phyloP scores from a whole-genome alignment of 1,139 yeast species.

The Hyphopichia fennica region DNA sequence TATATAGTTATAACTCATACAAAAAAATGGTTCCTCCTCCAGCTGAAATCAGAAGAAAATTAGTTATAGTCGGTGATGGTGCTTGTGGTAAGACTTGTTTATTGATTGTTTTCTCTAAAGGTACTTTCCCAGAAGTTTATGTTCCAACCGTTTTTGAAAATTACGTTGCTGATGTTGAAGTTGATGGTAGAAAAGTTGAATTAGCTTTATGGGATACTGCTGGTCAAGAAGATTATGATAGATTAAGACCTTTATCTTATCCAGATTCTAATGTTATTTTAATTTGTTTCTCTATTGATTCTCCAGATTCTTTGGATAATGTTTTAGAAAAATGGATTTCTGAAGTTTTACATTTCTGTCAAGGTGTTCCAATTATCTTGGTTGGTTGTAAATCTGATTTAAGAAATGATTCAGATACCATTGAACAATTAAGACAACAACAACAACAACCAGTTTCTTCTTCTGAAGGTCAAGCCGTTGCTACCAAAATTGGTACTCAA shows the following conservation, averaged over 20 bases:
- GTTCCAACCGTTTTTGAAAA: slow-evolving; percentile 96
- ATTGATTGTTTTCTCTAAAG: slow-evolving; percentile 85
- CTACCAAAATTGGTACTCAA: slow-evolving; percentile 83
- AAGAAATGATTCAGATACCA: slow-evolving; percentile 77
- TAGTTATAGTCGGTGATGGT: slow-evolving; percentile 87
- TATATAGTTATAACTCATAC: slow-evolving; percentile 1
- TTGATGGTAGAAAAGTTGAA: slow-evolving; percentile 91
- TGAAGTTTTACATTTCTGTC: slow-evolving; percentile 92
- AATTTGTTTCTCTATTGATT: slow-evolving; percentile 88
- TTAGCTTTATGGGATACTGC: slow-evolving; percentile 98
- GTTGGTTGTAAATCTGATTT: slow-evolving; percentile 93
- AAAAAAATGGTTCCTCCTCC: slow-evolving; percentile 48
- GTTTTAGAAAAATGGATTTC: slow-evolving; percentile 95
- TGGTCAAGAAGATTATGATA: slow-evolving; percentile 96
- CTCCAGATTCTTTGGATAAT: slow-evolving; percentile 90
- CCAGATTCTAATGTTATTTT: slow-evolving; percentile 92
- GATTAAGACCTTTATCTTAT: slow-evolving; percentile 89
- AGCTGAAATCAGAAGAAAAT: slow-evolving; percentile 73
- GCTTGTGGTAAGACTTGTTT: slow-evolving; percentile 86
- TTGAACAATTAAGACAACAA: slow-evolving; percentile 72
- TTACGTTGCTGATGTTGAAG: slow-evolving; percentile 92
- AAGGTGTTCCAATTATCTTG: slow-evolving; percentile 89
- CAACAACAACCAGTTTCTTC: slow-evolving; percentile 76
- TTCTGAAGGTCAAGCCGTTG: slow-evolving; percentile 81
- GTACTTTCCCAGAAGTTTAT: slow-evolving; percentile 93